A percentile compares a stretch with the other conserved stretches of the same genome.
Conservation (phyloP, 805 yeast species). For the Candida boleticola region DNA sequence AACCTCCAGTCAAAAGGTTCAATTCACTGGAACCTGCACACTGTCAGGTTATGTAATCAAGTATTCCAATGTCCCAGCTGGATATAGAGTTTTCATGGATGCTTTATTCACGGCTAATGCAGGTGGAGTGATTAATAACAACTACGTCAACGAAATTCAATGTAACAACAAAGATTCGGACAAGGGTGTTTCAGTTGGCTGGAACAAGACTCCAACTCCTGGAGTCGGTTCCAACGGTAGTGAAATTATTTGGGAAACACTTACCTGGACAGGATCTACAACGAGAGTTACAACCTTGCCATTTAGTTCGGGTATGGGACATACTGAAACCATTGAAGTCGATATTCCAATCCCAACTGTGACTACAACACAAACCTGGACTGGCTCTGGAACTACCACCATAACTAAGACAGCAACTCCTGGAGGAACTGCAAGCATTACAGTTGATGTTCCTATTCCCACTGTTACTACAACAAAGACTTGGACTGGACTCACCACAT, state of each 20-base stretch:
- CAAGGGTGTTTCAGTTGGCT: neutral
- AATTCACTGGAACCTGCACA: constrained; percentile 15
- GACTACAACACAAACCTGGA: constrained; percentile 15
- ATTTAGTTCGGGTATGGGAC: constrained; percentile 7
- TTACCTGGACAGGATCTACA: constrained; percentile 11
- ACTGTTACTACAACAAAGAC: constrained; percentile 12
- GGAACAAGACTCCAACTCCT: neutral
- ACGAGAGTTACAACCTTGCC: constrained; percentile 6
- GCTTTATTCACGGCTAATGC: neutral
- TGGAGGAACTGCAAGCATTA: constrained; percentile 8
- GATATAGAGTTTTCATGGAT: constrained; percentile 23
- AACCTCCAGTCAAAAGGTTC: constrained; percentile 2
- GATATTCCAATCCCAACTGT: constrained; percentile 18
- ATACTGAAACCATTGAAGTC: constrained; percentile 21
- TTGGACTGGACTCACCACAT: constrained; percentile 5
- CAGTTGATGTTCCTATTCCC: constrained; percentile 12
- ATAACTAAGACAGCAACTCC: constrained; percentile 6
- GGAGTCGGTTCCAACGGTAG: neutral
- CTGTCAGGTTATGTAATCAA: constrained; percentile 8
- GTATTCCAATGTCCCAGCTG: constrained; percentile 25
- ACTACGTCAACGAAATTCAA: neutral
- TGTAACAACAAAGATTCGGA: constrained; percentile 1
- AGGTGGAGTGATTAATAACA: neutral
- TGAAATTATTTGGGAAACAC: constrained; percentile 6
- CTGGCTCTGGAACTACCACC: constrained; percentile 7